A percentile compares a stretch with the other conserved stretches of the same genome.
phyloP scores from a whole-genome alignment of 2,329 filamentous ascomycete genomes.

The Hymenoscyphus linearis region DNA sequence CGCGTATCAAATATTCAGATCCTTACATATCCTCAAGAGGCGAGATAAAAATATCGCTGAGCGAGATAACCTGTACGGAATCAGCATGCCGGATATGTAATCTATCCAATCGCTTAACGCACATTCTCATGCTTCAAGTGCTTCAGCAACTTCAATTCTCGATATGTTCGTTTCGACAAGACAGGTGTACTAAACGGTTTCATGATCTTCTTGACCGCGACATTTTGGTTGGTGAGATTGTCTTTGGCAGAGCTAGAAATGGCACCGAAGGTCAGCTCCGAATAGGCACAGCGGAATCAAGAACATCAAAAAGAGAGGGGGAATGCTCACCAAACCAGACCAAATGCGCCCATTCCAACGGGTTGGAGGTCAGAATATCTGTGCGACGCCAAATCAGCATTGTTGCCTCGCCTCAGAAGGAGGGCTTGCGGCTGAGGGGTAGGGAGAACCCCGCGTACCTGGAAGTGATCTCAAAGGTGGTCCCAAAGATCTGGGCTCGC shows the following conservation, averaged over 20 bases:
- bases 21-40: constrained; percentile 92
- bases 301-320: neutral
- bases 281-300: neutral
- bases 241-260: constrained; percentile 81
- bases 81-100: constrained; percentile 20
- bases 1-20: constrained; percentile 18
- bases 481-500: constrained; percentile 98
- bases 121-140: constrained; percentile 96
- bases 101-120: constrained; percentile 16
- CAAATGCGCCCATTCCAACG: constrained; percentile 98
- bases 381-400: constrained; percentile 20
- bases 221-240: constrained; percentile 93
- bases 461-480: constrained; percentile 98
- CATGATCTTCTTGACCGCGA: constrained; percentile 99
- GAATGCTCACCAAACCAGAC: constrained; percentile 79
- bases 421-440: constrained; percentile 4
- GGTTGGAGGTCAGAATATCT: constrained; percentile 98
- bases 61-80: constrained; percentile 72
- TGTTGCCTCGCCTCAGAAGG: neutral
- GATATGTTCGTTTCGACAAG: constrained; percentile 93
- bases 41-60: constrained; percentile 99
- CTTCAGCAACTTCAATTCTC: constrained; percentile 95
- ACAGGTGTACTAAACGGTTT: constrained; percentile 99
- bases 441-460: constrained; percentile 52
- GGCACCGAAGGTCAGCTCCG: constrained; percentile 14